These are phyloP conservation scores for Ophiostoma tasmaniense DNA, from an alignment of 2,329 filamentous ascomycete genomes.

Conservation along the genomic window DNA sequence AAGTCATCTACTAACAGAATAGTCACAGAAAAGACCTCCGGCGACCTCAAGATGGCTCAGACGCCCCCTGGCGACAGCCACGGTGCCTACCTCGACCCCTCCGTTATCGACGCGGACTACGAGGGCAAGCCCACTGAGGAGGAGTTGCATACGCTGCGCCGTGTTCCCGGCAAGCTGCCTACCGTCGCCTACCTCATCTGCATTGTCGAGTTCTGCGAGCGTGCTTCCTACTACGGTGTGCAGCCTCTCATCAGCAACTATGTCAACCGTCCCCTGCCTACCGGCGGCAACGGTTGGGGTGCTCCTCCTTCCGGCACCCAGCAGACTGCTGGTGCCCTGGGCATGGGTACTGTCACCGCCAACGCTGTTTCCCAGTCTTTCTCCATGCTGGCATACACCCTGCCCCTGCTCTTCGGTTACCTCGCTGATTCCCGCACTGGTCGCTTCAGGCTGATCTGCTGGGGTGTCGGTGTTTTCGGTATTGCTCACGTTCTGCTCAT, in stretches of 20 bases:
- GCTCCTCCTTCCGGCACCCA: constrained; percentile 34
- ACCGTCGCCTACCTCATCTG: constrained; percentile 61
- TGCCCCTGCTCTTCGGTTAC: constrained; percentile 48
- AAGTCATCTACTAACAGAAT: background rate
- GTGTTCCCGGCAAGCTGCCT: constrained; percentile 56
- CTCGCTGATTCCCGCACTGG: constrained; percentile 61
- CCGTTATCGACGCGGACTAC: constrained; percentile 21
- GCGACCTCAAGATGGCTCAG: constrained; percentile 11
- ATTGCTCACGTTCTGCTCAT: constrained; percentile 62
- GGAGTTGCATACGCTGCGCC: constrained; percentile 51
- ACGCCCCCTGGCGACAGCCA: constrained; percentile 14
- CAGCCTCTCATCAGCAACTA: constrained; percentile 61
- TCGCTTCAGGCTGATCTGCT: constrained; percentile 63
- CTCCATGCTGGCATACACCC: constrained; percentile 47
- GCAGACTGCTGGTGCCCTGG: constrained; percentile 49
- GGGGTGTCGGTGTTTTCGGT: constrained; percentile 58
- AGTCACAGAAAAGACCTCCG: constrained; percentile 9
- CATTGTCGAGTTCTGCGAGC: constrained; percentile 66
- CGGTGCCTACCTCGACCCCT: constrained; percentile 14
- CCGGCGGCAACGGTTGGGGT: constrained; percentile 42
- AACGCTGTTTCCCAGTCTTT: constrained; percentile 47
- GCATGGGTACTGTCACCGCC: constrained; percentile 45
- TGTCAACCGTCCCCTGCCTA: constrained; percentile 47
- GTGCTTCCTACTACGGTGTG: constrained; percentile 70
- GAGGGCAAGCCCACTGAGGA: constrained; percentile 51